Conservation (phyloP, 1,139 yeast genomes). For the Debaryomyces udenii region DNA sequence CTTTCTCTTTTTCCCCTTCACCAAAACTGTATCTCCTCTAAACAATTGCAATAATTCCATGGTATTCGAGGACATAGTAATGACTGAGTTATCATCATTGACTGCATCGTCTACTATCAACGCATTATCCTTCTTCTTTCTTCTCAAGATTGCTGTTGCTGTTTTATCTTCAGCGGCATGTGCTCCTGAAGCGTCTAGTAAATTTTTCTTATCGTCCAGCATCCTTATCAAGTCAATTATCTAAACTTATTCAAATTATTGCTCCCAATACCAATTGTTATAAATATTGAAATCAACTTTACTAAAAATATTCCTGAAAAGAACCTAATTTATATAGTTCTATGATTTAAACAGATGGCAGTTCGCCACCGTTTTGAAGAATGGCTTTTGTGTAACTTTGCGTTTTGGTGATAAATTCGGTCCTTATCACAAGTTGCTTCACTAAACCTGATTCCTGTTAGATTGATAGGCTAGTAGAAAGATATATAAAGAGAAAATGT, state of each 20-base stretch:
- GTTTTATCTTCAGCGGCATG: constrained; percentile 72
- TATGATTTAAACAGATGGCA: constrained; percentile 3
- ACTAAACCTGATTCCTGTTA: neutral
- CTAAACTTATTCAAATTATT: constrained; percentile 5
- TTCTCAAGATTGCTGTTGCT: constrained; percentile 95
- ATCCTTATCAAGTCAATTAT: constrained; percentile 17
- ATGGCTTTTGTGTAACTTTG: constrained; percentile 13
- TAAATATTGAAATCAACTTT: constrained; percentile 7
- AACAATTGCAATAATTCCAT: constrained; percentile 94
- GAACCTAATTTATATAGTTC: constrained; percentile 2
- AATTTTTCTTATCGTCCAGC: constrained; percentile 42
- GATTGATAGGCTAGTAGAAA: neutral
- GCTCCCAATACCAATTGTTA: constrained; percentile 2
- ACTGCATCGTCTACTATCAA: constrained; percentile 95
- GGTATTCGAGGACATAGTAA: constrained; percentile 91
- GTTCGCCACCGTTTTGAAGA: constrained; percentile 11
- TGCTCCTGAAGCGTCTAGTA: constrained; percentile 50
- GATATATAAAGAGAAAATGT: constrained; percentile 18
- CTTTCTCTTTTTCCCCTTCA: constrained; percentile 97
- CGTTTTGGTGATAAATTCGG: constrained; percentile 6
- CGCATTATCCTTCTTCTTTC: constrained; percentile 97
- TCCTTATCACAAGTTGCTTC: constrained; percentile 1
- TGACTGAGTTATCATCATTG: constrained; percentile 95
- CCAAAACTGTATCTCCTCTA: constrained; percentile 96
- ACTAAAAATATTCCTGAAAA: neutral